Conservation (phyloP, 2,329 filamentous ascomycete genomes). For the Xylariales sp. region DNA sequence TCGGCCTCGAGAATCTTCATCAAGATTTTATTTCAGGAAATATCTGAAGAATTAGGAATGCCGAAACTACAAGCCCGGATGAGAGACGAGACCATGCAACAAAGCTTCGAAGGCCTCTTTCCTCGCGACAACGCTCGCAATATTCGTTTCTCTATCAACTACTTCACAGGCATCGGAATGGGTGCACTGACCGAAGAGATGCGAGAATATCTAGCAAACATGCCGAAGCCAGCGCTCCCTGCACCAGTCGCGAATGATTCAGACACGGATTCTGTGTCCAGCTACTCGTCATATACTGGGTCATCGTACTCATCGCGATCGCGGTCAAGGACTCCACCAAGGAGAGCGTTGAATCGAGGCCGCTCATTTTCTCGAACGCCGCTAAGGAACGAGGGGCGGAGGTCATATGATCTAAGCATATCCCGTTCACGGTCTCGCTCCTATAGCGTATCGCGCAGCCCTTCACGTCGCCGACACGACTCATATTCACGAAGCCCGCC, state of each 20-base stretch:
- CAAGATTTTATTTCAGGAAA: conserved; percentile 96
- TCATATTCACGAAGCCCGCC: conserved; percentile 51
- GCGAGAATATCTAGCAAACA: conserved; percentile 88
- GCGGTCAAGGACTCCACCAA: conserved; percentile 57
- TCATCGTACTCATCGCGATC: conserved; percentile 69
- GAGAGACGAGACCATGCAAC: conserved; percentile 80
- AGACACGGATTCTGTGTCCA: conserved; percentile 78
- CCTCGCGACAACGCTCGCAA: conserved; percentile 89
- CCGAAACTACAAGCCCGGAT: conserved; percentile 80
- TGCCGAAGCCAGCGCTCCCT: conserved; percentile 84
- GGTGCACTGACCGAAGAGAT: conserved; percentile 93
- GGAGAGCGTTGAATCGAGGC: conserved; percentile 52
- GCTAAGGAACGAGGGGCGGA: conserved; percentile 48
- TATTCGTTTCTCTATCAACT: conserved; percentile 97
- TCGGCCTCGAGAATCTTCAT: conserved; percentile 97
- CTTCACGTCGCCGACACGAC: conserved; percentile 43
- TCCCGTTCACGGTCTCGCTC: conserved; percentile 53
- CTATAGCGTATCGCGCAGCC: conserved; percentile 46
- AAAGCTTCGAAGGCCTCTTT: conserved; percentile 87
- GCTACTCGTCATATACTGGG: conserved; percentile 79
- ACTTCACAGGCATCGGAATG: conserved; percentile 98
- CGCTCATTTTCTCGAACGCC: conserved; percentile 53
- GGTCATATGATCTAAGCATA: conserved; percentile 50
- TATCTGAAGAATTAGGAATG: conserved; percentile 88
- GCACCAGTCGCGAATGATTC: conserved; percentile 71